These are phyloP conservation scores for Chaetomium olivaceum DNA, from an alignment of 2,329 filamentous ascomycete species.

Conservation along the genomic window DNA sequence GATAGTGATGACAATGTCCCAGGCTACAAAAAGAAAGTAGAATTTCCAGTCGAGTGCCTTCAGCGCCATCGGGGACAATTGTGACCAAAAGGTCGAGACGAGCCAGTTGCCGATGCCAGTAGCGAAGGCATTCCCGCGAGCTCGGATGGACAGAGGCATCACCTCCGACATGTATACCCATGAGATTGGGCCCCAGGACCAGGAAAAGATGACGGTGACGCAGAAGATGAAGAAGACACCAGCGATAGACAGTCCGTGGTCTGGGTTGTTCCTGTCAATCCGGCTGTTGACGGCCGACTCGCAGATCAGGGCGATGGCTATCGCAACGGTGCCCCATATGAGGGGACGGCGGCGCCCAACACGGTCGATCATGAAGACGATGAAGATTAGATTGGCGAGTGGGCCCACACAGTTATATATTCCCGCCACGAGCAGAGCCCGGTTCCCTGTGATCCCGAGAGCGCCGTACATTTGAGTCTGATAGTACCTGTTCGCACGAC, in stretches of 20 bases:
- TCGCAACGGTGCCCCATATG: constrained; percentile 54
- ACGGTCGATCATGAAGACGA: constrained; percentile 55
- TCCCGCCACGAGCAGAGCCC: constrained; percentile 56
- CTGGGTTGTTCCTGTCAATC: constrained; percentile 43
- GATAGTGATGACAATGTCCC: constrained; percentile 41
- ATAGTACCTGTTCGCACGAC: constrained; percentile 49
- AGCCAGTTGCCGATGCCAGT: constrained; percentile 61
- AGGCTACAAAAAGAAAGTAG: constrained; percentile 57
- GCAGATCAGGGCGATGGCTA: constrained; percentile 58
- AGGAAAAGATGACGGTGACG: constrained; percentile 59
- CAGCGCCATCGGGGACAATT: constrained; percentile 56
- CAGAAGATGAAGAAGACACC: constrained; percentile 68
- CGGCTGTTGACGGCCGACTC: constrained; percentile 60
- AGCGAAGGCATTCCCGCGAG: constrained; percentile 57
- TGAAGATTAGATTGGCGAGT: constrained; percentile 60
- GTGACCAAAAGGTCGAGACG: constrained; percentile 58
- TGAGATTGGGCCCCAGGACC: constrained; percentile 59
- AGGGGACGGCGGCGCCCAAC: constrained; percentile 55
- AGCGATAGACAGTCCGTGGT: constrained; percentile 54
- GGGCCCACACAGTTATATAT: constrained; percentile 63
- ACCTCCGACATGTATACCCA: constrained; percentile 70
- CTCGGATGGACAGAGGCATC: constrained; percentile 66
- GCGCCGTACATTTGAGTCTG: constrained; percentile 59
- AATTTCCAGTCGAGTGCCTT: constrained; percentile 51
- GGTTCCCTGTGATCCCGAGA: constrained; percentile 56